A percentile compares a stretch with the other conserved stretches of the same genome.
phyloP scores from a whole-genome alignment of 176 grass and related monocot genomes.

The Lolium perenne region DNA sequence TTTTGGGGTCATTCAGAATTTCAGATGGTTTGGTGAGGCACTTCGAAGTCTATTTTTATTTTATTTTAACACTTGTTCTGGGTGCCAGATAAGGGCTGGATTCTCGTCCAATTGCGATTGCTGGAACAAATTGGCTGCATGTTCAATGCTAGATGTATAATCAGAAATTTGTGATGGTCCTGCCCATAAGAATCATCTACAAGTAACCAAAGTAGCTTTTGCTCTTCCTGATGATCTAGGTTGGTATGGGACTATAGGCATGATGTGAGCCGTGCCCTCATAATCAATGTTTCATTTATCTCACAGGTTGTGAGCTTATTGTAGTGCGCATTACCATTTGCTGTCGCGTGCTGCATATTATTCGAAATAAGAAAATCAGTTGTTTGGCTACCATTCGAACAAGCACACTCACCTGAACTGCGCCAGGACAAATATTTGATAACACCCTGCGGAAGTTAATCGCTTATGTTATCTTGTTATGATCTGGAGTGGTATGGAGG shows the following conservation, averaged over 20 bases:
- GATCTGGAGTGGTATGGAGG: not conserved
- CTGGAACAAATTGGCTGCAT: not conserved
- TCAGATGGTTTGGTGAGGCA: not conserved
- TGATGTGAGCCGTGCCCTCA: not conserved
- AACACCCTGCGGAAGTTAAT: not conserved
- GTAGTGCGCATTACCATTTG: not conserved
- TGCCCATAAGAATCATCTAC: not conserved
- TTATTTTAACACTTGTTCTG: not conserved
- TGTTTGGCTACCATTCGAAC: not conserved
- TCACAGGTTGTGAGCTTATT: not conserved
- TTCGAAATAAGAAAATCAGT: slow-evolving; percentile 27
- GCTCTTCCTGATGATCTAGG: slow-evolving; percentile 20
- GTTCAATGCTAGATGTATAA: not conserved
- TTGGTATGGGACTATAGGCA: not conserved
- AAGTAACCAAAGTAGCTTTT: not conserved
- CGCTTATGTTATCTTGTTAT: not conserved
- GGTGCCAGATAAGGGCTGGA: not conserved
- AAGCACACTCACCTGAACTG: not conserved
- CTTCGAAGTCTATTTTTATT: not conserved
- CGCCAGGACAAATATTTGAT: not conserved
- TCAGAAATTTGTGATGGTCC: not conserved
- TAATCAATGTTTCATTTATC: not conserved
- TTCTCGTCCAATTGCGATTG: not conserved
- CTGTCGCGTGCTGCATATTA: not conserved
- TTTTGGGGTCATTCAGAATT: not conserved